phyloP scores from a whole-genome alignment of 306 rosid species.

The apple (Malus domestica) region ASM211411v1 NC_041790.1:9033001-9033500 shows the following conservation, averaged over 20 bases:
- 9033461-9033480: conserved; percentile 43
- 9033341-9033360: not conserved
- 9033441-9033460: too few species aligned
- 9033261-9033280: not conserved
- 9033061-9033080: not conserved
- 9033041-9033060: not conserved
- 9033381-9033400: not conserved
- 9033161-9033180: not conserved
- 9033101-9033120: not conserved
- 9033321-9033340: not conserved
- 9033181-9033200: not conserved
- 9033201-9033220: not conserved
- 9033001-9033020: not conserved
- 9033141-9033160: not conserved
- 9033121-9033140: not conserved
- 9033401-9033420: not conserved
- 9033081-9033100: not conserved
- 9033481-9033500: conserved; percentile 40
- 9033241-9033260: not conserved
- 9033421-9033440: accelerated
- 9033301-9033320: not conserved
- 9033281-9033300: conserved; percentile 14
- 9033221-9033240: not conserved
- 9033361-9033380: not conserved
- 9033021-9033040: not conserved